Conservation (phyloP, 257 asterid species). For the Datura wrightii region DNA sequence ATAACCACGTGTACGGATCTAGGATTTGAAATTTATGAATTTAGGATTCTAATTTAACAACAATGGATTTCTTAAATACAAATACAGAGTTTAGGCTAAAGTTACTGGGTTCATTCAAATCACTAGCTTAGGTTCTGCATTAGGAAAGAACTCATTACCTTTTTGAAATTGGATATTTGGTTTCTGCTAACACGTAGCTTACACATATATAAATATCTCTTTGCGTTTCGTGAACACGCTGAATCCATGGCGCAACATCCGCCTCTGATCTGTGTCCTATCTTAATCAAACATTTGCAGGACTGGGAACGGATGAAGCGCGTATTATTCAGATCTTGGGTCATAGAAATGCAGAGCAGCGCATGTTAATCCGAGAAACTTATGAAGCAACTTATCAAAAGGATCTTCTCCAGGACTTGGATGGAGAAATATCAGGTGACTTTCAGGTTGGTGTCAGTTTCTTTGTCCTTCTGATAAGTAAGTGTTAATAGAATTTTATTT, state of each 20-base stretch:
- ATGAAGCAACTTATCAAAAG: constrained; percentile 65
- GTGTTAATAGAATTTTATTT: neutral
- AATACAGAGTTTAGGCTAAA: neutral
- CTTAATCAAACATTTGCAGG: constrained; percentile 47
- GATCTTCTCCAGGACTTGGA: constrained; percentile 82
- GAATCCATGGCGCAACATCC: neutral
- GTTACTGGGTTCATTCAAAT: neutral
- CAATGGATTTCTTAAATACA: neutral
- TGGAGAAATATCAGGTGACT: constrained; percentile 80
- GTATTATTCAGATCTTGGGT: constrained; percentile 67
- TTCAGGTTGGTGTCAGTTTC: constrained; percentile 30
- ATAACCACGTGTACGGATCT: neutral
- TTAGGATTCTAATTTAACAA: neutral
- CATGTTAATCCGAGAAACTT: constrained; percentile 69
- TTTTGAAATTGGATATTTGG: neutral
- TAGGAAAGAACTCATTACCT: neutral
- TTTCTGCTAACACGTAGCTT: too few relatives aligned
- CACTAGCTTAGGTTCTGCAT: neutral
- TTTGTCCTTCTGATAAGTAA: neutral
- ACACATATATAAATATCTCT: neutral
- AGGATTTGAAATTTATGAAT: neutral
- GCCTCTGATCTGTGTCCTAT: neutral
- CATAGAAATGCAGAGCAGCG: constrained; percentile 82
- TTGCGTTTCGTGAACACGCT: neutral
- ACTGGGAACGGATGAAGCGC: constrained; percentile 76